Conservation (phyloP, 1,284 basidiomycete genomes). For the Amylostereum areolatum region DNA sequence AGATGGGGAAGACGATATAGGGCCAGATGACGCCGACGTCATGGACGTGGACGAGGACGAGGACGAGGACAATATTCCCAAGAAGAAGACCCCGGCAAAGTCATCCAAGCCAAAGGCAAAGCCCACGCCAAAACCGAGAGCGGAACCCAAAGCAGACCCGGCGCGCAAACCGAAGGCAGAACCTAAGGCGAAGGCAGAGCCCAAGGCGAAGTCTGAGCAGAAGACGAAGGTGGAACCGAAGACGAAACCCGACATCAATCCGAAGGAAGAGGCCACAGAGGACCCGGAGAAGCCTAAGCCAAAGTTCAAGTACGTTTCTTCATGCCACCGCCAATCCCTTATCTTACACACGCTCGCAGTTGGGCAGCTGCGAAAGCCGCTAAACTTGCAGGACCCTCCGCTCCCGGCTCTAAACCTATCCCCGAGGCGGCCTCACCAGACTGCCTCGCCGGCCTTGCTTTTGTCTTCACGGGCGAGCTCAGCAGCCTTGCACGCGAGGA, state of each 20-base stretch:
- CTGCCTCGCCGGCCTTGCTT: conserved; percentile 81
- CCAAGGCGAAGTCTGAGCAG: conserved; percentile 14
- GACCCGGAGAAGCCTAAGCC: conserved; percentile 21
- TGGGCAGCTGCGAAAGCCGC: conserved; percentile 65
- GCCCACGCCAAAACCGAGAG: conserved; percentile 19
- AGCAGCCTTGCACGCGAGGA: conserved; percentile 86
- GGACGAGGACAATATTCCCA: conserved; percentile 22
- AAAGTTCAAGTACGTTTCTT: conserved; percentile 26
- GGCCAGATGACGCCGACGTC: conserved; percentile 17
- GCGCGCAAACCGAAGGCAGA: conserved; percentile 5
- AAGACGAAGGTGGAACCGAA: conserved; percentile 9
- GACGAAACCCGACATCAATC: conserved; percentile 2
- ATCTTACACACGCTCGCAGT: conserved; percentile 26
- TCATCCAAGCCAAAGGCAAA: conserved; percentile 8
- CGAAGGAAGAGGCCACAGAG: conserved; percentile 16
- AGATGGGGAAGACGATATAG: conserved; percentile 14
- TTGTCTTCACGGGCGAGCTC: conserved; percentile 96
- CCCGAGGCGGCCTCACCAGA: conserved; percentile 71
- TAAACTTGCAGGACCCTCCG: conserved; percentile 63
- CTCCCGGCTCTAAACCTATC: conserved; percentile 78
- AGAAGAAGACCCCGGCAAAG: conserved; percentile 18
- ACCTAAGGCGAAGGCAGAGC: conserved; percentile 13
- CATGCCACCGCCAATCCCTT: neutral
- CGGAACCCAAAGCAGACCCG: conserved; percentile 12
- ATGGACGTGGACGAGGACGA: conserved; percentile 26